phyloP scores from a whole-genome alignment of 352 stramenopile species.

The Phytophthora kernoviae region DNA sequence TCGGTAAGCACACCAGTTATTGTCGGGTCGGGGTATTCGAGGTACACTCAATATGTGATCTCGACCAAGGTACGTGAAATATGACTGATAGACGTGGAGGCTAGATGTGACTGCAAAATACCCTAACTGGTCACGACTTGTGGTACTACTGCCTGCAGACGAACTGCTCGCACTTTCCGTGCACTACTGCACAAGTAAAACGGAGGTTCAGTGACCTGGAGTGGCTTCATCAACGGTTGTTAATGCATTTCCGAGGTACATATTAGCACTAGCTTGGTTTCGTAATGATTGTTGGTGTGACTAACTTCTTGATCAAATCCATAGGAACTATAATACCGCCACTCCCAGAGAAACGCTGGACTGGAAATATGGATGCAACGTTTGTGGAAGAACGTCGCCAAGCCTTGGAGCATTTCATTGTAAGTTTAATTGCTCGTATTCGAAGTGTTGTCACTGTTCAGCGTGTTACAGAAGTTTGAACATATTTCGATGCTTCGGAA shows the following conservation, averaged over 20 bases:
- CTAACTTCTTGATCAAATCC: conserved; percentile 2
- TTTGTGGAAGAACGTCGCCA: conserved; percentile 90
- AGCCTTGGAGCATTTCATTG: conserved; percentile 89
- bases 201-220: conserved; percentile 91
- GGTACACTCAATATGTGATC: conserved; percentile 90
- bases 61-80: conserved; percentile 71
- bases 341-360: conserved; percentile 88
- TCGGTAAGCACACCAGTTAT: conserved; percentile 81
- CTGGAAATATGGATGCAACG: conserved; percentile 88
- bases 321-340: conserved; percentile 88
- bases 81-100: neutral
- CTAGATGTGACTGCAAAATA: no score
- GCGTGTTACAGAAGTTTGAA: neutral
- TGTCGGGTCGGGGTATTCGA: conserved; percentile 78
- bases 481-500: neutral
- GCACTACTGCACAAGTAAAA: conserved; percentile 75
- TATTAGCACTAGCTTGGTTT: neutral
- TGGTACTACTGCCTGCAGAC: conserved; percentile 40
- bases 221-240: conserved; percentile 86
- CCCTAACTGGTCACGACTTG: no score
- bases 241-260: conserved; percentile 79
- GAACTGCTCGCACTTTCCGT: conserved; percentile 70
- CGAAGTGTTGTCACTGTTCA: neutral
- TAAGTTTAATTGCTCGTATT: conserved; percentile 25
- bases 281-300: neutral